phyloP scores from a whole-genome alignment of 2,329 filamentous ascomycete species.

The Penicillium thymicola region DNA sequence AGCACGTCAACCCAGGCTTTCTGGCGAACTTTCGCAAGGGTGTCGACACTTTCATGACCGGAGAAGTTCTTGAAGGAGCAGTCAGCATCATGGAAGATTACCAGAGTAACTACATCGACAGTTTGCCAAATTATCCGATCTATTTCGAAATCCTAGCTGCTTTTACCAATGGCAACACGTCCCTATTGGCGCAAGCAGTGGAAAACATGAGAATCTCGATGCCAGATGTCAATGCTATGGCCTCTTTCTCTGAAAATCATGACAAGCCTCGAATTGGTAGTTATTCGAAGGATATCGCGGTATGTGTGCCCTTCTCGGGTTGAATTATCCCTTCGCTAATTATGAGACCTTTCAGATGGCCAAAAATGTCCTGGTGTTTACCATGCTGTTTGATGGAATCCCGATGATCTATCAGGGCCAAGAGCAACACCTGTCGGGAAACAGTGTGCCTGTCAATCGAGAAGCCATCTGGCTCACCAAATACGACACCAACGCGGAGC shows the following conservation, averaged over 20 bases:
- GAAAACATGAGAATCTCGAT: slow-evolving; percentile 28
- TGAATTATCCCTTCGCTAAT: slow-evolving; percentile 5
- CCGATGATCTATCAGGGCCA: slow-evolving; percentile 38
- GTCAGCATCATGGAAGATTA: slow-evolving; percentile 39
- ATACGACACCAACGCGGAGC: slow-evolving; percentile 39
- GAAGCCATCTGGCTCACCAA: slow-evolving; percentile 52
- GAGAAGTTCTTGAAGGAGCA: slow-evolving; percentile 43
- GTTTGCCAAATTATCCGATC: slow-evolving; percentile 47
- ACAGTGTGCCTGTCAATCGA: slow-evolving; percentile 48
- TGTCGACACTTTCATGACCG: slow-evolving; percentile 44
- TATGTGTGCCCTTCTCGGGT: slow-evolving; percentile 10
- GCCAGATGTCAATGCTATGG: slow-evolving; percentile 47
- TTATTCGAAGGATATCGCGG: slow-evolving; percentile 51
- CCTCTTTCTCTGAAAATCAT: slow-evolving; percentile 59
- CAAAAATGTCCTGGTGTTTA: slow-evolving; percentile 60
- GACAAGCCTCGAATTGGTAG: slow-evolving; percentile 55
- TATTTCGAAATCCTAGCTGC: slow-evolving; percentile 33
- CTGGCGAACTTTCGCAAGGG: slow-evolving; percentile 35
- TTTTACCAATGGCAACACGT: slow-evolving; percentile 32
- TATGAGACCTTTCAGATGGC: slow-evolving; percentile 38
- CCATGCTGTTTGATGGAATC: slow-evolving; percentile 58
- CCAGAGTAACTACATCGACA: slow-evolving; percentile 41
- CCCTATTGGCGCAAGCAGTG: slow-evolving; percentile 24
- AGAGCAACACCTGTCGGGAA: slow-evolving; percentile 57
- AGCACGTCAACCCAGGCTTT: slow-evolving; percentile 46